Evolutionary conservation across 2,329 filamentous ascomycete species (phyloP).

Genomic region (Apiospora marii): DNA sequence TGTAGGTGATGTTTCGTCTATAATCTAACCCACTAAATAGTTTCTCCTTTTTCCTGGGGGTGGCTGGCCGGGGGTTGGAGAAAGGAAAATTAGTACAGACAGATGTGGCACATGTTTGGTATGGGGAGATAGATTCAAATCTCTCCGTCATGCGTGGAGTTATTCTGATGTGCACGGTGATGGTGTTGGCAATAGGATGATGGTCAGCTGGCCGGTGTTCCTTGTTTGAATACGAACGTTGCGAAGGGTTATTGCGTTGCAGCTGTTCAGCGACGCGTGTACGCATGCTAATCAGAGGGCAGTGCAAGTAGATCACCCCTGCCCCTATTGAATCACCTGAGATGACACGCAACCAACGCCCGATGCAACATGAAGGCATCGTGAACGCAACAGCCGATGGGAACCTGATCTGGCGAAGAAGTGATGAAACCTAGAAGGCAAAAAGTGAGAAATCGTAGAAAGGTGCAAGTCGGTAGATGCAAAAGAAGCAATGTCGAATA

Average conservation of each 20-base stretch:
- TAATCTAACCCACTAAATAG: not conserved
- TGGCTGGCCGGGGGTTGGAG: not conserved
- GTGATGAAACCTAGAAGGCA: not conserved
- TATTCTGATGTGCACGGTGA: not conserved
- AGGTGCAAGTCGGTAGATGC: not conserved
- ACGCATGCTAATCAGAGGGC: not conserved
- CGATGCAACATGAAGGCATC: not conserved
- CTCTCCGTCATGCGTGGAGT: not conserved
- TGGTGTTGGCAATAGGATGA: not conserved
- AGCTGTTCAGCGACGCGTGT: not conserved
- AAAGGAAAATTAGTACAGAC: not conserved
- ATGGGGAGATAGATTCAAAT: not conserved
- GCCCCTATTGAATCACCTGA: not conserved
- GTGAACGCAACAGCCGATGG: not conserved
- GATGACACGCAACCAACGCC: not conserved
- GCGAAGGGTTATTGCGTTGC: not conserved
- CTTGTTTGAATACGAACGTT: not conserved
- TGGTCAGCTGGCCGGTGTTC: not conserved
- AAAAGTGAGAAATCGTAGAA: not conserved
- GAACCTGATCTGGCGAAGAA: not conserved
- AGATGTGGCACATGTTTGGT: not conserved
- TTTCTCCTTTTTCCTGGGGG: not conserved
- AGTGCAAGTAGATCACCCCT: conserved; percentile 9
- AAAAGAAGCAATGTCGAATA: not conserved
- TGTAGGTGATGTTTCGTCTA: conserved; percentile 11